These are phyloP conservation scores for Gastroboletus turbinatus DNA, from an alignment of 1,284 basidiomycete species.

Conservation along the genomic window DNA sequence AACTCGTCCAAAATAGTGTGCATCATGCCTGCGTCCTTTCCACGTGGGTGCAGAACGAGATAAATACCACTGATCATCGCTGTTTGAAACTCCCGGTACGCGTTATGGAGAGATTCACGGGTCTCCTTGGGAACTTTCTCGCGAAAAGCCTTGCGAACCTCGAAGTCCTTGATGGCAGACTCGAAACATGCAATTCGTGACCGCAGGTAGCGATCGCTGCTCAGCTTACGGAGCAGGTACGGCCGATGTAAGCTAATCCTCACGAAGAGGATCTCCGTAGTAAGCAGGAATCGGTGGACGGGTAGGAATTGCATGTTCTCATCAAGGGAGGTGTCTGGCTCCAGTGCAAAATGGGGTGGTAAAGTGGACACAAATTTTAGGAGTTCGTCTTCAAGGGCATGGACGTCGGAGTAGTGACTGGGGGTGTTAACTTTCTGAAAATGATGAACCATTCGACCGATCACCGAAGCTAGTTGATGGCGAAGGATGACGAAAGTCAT, in stretches of 20 bases:
- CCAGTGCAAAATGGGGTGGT: slow-evolving; percentile 75
- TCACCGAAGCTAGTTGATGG: slow-evolving; percentile 80
- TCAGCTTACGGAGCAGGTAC: slow-evolving; percentile 70
- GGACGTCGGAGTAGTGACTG: slow-evolving; percentile 85
- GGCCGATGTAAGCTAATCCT: slow-evolving; percentile 78
- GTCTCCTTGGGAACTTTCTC: slow-evolving; percentile 59
- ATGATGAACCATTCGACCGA: slow-evolving; percentile 91
- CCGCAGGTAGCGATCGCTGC: slow-evolving; percentile 72
- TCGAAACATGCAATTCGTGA: slow-evolving; percentile 79
- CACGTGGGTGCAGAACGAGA: slow-evolving; percentile 72
- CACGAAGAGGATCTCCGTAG: slow-evolving; percentile 79
- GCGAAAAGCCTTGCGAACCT: slow-evolving; percentile 67
- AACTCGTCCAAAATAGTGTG: slow-evolving; percentile 76
- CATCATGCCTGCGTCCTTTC: slow-evolving; percentile 66
- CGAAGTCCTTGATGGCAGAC: slow-evolving; percentile 74
- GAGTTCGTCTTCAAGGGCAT: slow-evolving; percentile 83
- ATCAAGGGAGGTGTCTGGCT: slow-evolving; percentile 81
- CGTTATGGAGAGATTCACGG: slow-evolving; percentile 69
- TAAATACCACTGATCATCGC: slow-evolving; percentile 87
- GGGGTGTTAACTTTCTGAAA: slow-evolving; percentile 87
- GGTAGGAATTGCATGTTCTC: slow-evolving; percentile 61
- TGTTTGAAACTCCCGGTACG: slow-evolving; percentile 81
- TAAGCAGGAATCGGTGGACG: slow-evolving; percentile 75
- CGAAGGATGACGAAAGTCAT: slow-evolving; percentile 90
- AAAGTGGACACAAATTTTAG: slow-evolving; percentile 74